Conservation (phyloP, 352 stramenopile species). For the Globisporangium emineosum region DNA sequence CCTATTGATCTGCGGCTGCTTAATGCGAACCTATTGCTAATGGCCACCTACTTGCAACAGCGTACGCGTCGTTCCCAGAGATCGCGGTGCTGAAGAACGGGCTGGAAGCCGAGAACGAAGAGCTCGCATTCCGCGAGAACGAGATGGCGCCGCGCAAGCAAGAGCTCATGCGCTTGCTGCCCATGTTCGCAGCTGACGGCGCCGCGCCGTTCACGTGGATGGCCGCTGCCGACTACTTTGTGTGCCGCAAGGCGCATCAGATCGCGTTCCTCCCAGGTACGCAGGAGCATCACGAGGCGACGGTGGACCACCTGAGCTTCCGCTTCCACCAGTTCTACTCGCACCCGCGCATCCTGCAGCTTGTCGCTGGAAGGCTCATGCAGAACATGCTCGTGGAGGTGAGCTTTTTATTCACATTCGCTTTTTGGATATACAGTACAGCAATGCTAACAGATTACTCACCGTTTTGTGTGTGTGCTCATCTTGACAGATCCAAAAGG, state of each 20-base stretch:
- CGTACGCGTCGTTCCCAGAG: conserved; percentile 60
- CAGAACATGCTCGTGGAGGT: conserved; percentile 57
- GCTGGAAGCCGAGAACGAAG: conserved; percentile 48
- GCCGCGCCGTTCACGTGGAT: conserved; percentile 66
- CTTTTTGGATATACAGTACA: background rate
- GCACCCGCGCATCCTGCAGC: conserved; percentile 54
- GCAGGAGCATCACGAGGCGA: conserved; percentile 32
- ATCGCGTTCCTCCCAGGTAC: conserved; percentile 53
- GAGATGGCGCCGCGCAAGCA: conserved; percentile 49
- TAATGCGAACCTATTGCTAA: background rate
- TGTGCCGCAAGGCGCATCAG: conserved; percentile 58
- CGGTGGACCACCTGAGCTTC: conserved; percentile 56
- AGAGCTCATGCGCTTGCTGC: conserved; percentile 52
- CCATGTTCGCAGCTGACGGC: conserved; percentile 29
- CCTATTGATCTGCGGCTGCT: background rate
- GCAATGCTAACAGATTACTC: background rate
- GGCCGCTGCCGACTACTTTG: conserved; percentile 68
- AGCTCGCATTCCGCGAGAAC: conserved; percentile 44
- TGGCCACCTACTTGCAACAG: conserved; percentile 22
- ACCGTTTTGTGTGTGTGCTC: background rate
- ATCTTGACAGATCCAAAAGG: conserved; percentile 39
- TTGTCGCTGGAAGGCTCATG: conserved; percentile 62
- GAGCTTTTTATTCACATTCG: background rate
- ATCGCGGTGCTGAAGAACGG: conserved; percentile 51
- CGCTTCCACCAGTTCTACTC: conserved; percentile 85